Base-by-base conservation (phyloP, 2,329 filamentous ascomycete species). In the Diplodia corticola region DNA sequence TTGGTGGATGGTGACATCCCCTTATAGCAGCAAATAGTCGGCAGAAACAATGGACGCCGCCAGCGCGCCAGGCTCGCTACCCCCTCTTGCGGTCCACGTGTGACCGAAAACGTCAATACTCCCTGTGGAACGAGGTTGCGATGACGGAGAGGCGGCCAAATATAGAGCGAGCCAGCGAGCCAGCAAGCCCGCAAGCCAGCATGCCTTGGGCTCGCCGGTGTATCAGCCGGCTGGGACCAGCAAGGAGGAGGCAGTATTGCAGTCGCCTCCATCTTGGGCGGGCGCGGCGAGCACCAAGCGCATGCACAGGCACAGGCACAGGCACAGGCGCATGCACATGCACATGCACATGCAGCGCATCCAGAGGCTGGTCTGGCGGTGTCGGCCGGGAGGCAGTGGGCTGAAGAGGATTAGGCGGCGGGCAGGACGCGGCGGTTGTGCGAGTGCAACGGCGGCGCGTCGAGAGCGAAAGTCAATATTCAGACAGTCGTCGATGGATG, bases 401-500 rank as follows among this genome's bases (percentile, higher is more conserved):
- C 46, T 49, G 46, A 22, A 49, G 24, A 26, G 20, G 50, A 17
- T 17, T 53, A n/a, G 53, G 54, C 17, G 54, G 37, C 30, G 53
- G 30, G 37, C 20, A 30, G 55, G 24, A 15, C 35, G 55, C 22
- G 28, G 59, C 35, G 9, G 60, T 22, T 53, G 60, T 63, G 60
- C 33, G 60, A 63, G 60, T 53, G 60, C 35, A 46, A 53, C 60
- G 51, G 28, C 51, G 50, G 10, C 50, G 33, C 53, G 33, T 57
- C 53, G 24, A 44, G 40, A 35, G 33, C 33, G 33, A 35, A 10
- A 35, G 33, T 35, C 33, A 35, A 35, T n/a, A n/a, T n/a, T n/a
- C n/a, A 57, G 7, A 15, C 54, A n/a, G n/a, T n/a, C n/a, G n/a
- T 37, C 13, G 22, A 17, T 46, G 37, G 55, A 10, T 26, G 55